Conservation (phyloP, 192 early-diverging fungal genomes). For the Linnemannia elongata region DNA sequence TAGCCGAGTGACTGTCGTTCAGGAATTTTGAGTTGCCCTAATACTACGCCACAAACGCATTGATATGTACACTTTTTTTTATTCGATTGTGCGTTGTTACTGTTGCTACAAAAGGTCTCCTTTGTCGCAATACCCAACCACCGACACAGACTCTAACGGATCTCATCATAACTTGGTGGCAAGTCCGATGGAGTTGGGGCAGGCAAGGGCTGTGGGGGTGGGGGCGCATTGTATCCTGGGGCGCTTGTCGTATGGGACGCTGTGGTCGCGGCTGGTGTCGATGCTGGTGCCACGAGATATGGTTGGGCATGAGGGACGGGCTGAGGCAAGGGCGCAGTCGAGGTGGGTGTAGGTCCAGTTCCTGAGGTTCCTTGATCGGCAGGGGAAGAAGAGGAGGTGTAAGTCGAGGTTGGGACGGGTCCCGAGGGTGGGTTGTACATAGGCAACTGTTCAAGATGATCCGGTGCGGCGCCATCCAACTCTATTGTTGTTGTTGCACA, state of each 20-base stretch:
- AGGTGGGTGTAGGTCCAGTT: constrained; percentile 3
- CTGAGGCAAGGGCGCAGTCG: constrained; percentile 16
- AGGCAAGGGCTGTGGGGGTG: constrained; percentile 5
- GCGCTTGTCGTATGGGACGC: background rate
- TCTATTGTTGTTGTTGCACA: constrained; percentile 15
- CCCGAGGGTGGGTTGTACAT: constrained; percentile 22
- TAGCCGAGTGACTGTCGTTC: no score
- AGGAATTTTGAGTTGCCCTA: no score
- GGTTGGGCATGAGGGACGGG: constrained; percentile 14
- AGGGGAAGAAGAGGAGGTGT: background rate
- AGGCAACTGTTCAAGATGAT: constrained; percentile 49
- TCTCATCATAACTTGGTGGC: constrained; percentile 45
- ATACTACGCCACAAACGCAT: no score
- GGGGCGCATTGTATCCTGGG: background rate
- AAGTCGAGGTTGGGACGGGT: constrained; percentile 8
- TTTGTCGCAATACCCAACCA: background rate
- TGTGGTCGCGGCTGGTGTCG: background rate
- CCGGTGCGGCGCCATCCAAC: constrained; percentile 38
- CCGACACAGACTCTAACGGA: background rate
- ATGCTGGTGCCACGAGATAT: background rate
- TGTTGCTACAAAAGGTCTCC: background rate
- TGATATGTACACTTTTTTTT: background rate
- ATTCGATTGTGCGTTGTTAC: background rate
- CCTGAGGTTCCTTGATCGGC: background rate
- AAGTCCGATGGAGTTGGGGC: constrained; percentile 26